Evolutionary conservation across 345 rosid species (phyloP).

Genomic region (Camelina sativa): DNA sequence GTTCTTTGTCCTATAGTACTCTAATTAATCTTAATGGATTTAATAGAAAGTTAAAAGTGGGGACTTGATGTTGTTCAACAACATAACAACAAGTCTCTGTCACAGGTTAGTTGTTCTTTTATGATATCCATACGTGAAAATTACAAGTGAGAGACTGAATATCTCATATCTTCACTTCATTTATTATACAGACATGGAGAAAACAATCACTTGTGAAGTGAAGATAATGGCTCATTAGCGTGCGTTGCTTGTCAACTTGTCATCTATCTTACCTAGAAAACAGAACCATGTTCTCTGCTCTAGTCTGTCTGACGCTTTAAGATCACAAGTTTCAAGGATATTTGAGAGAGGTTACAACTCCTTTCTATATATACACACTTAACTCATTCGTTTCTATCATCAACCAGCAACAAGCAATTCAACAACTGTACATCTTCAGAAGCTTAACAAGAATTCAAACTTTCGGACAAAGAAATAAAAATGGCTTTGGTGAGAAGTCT

Average conservation of each 20-base stretch:
- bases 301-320: background rate
- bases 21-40: background rate
- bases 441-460: constrained; percentile 3
- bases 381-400: constrained; percentile 10
- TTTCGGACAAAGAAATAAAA: constrained; percentile 7
- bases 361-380: constrained; percentile 22
- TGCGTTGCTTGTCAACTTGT: background rate
- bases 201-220: background rate
- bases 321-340: background rate
- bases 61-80: constrained; percentile 17
- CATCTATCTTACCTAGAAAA: constrained; percentile 13
- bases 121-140: constrained; percentile 18
- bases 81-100: constrained; percentile 6
- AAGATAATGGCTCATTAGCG: background rate
- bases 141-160: background rate
- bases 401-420: constrained; percentile 8
- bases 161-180: constrained; percentile 1
- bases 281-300: constrained; percentile 28
- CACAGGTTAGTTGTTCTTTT: constrained; percentile 13
- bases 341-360: background rate
- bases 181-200: constrained; percentile 9
- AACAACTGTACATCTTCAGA: background rate
- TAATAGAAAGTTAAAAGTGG: background rate
- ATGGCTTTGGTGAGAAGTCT: constrained; percentile 31
- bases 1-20: constrained; percentile 14